Conservation (phyloP, 768 basidiomycete species). For the Tylopilus vinaceipallidus region DNA sequence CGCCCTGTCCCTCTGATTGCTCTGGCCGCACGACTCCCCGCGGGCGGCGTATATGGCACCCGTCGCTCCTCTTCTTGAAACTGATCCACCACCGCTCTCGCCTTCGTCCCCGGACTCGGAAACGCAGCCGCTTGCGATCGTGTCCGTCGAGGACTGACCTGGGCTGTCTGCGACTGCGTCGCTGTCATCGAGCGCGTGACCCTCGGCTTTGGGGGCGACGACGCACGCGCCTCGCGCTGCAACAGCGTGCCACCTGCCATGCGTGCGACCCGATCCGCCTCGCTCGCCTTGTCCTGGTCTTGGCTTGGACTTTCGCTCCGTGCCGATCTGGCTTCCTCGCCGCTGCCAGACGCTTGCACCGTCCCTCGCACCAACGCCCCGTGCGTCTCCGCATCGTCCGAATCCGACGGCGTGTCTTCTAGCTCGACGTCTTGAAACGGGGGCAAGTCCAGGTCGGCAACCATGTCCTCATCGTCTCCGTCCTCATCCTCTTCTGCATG, state of each 20-base stretch:
- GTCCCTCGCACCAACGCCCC: conserved; percentile 5
- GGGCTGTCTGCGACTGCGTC: neutral
- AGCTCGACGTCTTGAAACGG: conserved; percentile 11
- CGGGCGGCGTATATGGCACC: conserved; percentile 8
- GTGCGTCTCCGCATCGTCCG: conserved; percentile 32
- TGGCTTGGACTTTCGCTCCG: neutral
- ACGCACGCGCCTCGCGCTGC: neutral
- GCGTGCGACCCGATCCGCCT: conserved; percentile 13
- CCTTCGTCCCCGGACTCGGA: conserved; percentile 16
- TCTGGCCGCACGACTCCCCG: conserved; percentile 18
- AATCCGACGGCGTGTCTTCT: conserved; percentile 20
- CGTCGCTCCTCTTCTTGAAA: conserved; percentile 2
- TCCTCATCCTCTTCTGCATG: neutral
- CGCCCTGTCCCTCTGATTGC: neutral
- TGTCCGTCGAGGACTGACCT: conserved; percentile 7
- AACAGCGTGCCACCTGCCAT: conserved; percentile 13
- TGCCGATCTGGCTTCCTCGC: neutral
- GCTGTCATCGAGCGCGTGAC: conserved; percentile 11
- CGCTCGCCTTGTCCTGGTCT: neutral
- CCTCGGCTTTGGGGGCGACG: neutral
- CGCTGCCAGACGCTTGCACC: neutral
- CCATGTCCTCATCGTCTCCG: neutral
- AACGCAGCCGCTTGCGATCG: conserved; percentile 6
- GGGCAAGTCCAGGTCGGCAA: neutral
- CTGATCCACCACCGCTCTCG: conserved; percentile 12